Percentiles rank a stretch among this genome's conserved stretches.
Evolutionary conservation across 2,329 filamentous ascomycete species (phyloP).

Genomic region (Pseudogymnoascus sp.): DNA sequence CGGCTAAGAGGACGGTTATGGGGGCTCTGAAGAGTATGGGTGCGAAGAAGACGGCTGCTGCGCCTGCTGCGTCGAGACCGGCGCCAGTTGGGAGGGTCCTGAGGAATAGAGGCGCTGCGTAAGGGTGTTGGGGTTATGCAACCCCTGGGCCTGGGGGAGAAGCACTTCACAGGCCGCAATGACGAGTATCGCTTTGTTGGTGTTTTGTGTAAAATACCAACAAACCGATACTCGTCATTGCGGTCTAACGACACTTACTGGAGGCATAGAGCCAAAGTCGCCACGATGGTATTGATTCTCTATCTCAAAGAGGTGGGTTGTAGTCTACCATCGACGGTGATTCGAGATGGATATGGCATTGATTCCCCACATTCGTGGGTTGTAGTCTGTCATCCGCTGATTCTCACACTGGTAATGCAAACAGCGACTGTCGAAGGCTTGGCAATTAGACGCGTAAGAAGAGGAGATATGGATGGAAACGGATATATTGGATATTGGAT

Average conservation of each 20-base stretch:
- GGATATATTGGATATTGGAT: background rate
- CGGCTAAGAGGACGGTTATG: slow-evolving; percentile 48
- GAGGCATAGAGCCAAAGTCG: background rate
- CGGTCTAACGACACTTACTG: background rate
- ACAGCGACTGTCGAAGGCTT: background rate
- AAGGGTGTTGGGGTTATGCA: background rate
- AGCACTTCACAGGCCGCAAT: background rate
- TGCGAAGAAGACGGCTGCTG: slow-evolving; percentile 45
- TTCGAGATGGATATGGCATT: background rate
- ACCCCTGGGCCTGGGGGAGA: background rate
- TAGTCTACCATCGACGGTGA: background rate
- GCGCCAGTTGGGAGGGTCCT: slow-evolving; percentile 44
- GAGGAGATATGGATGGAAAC: background rate
- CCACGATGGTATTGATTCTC: background rate
- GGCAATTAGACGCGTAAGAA: background rate
- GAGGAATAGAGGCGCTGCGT: slow-evolving; percentile 41
- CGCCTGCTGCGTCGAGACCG: slow-evolving; percentile 38
- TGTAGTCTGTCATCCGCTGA: slow-evolving; percentile 1
- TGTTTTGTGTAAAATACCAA: background rate
- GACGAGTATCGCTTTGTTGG: background rate
- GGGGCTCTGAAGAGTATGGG: slow-evolving; percentile 45
- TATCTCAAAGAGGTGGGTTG: background rate
- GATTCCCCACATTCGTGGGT: background rate
- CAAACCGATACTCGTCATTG: too few relatives aligned
- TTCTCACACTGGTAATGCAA: background rate